These are phyloP conservation scores for Fusarium papillatum DNA, from an alignment of 2,329 filamentous ascomycete species.

Conservation along the genomic window DNA sequence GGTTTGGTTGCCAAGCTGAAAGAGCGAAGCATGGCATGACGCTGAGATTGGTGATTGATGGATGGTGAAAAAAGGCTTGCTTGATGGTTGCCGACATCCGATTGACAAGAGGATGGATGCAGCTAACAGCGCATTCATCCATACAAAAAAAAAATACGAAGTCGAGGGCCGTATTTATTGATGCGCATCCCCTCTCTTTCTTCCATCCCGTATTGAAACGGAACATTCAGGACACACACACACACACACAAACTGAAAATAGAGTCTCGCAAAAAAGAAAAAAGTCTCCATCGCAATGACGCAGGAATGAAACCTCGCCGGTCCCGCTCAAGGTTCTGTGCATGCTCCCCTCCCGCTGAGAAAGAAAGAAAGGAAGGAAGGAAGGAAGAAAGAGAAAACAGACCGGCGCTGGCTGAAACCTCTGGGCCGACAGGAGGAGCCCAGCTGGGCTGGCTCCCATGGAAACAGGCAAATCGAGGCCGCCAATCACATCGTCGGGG, in stretches of 20 bases:
- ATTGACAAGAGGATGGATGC: background rate
- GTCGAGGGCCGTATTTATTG: background rate
- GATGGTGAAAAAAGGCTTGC: background rate
- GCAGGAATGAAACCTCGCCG: slow-evolving; percentile 39
- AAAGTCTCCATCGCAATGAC: slow-evolving; percentile 32
- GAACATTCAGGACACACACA: background rate
- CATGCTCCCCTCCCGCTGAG: background rate
- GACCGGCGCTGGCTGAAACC: slow-evolving; percentile 24
- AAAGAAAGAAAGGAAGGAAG: background rate
- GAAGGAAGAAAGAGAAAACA: background rate
- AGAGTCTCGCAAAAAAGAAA: slow-evolving; percentile 8
- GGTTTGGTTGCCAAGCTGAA: slow-evolving; percentile 32
- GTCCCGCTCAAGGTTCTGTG: slow-evolving; percentile 31
- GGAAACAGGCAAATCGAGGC: slow-evolving; percentile 16
- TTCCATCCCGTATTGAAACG: slow-evolving; percentile 13
- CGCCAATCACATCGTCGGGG: slow-evolving; percentile 32
- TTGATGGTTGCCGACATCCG: background rate
- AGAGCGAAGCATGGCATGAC: slow-evolving; percentile 13
- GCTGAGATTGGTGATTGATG: slow-evolving; percentile 6
- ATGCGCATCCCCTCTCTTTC: slow-evolving; percentile 1
- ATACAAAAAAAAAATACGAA: background rate
- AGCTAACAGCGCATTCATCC: slow-evolving; percentile 1
- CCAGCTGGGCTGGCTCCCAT: background rate
- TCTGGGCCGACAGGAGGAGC: slow-evolving; percentile 13
- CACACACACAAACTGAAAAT: slow-evolving; percentile 14